Base-by-base conservation (phyloP, 2,329 filamentous ascomycete genomes). In the Ophiognomonia clavigignenti-juglandacearum region DNA sequence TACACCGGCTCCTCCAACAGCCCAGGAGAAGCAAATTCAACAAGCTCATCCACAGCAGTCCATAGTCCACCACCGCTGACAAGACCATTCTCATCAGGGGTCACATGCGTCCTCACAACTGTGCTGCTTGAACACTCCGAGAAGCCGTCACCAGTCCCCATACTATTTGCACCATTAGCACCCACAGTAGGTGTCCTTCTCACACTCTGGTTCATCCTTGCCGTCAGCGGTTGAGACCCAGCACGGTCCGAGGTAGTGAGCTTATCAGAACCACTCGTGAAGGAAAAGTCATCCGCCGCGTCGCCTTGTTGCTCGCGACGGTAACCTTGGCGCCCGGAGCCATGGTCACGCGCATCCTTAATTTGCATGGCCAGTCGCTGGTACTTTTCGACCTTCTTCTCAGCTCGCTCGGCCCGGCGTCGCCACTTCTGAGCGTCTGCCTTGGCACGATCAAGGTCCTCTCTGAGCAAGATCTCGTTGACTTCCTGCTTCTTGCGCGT, bases 81-180 rank as follows among this genome's bases (percentile, higher is more conserved):
- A n/a, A 9, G 26, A 22, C 26, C 16, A 10, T 43, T 22, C 4
- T 39, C 20, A 18, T 34, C n/a, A 26, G 11, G 6, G 6, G 9
- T 26, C 18, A 7, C n/a, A 7, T 11, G 24, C 14, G 45, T 49
- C 24, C 46, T 52, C 35, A 52, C 50, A 3, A 52, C 42, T 13
- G 50, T 52, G 13, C 43, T 46, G 8, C 39, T 37, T 2, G 50
- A 52, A 31, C 50, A 52, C 26, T 52, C 50, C 27, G 50, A 52
- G n/a, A 49, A 43, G 10, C 16, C 31, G 22, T 49, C 50, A 14
- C 36, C 22, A 27, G 22, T 20, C 9, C 34, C 10, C 36, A 40
- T n/a, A 18, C 24, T 19, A 9, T 23, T 26, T 7, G 29, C 32
- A 13, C 43, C 50, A 18, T 26, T 24, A 19, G 39, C 29, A 37